Conservation (phyloP, 345 rosid species). For the Aquilaria yunnanensis region DNA sequence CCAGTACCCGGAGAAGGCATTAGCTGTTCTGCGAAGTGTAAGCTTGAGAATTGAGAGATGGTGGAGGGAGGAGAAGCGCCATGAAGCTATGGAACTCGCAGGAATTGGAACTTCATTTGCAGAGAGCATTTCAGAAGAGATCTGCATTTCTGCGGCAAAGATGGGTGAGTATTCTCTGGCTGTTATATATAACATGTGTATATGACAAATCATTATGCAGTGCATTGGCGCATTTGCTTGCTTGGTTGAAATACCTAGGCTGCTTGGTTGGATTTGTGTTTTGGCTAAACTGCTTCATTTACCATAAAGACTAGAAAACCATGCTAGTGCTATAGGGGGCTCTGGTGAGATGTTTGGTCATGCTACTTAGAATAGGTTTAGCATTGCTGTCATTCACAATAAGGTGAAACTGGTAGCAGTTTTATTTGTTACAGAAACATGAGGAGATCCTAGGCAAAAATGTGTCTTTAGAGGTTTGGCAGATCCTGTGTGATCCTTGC, state of each 20-base stretch:
- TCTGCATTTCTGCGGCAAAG: constrained; percentile 94
- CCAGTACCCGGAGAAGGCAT: constrained; percentile 94
- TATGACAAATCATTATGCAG: not conserved
- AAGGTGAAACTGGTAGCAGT: too few species aligned
- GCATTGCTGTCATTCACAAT: too few species aligned
- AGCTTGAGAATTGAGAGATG: constrained; percentile 93
- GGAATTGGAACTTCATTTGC: constrained; percentile 64
- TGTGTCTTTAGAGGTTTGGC: too few species aligned
- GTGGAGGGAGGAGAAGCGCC: constrained; percentile 97
- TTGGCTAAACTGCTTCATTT: too few species aligned
- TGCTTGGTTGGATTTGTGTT: not conserved
- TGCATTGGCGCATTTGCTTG: not conserved
- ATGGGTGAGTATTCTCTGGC: constrained; percentile 60
- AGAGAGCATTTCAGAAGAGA: constrained; percentile 87
- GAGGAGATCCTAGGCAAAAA: too few species aligned
- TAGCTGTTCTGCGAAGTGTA: constrained; percentile 85
- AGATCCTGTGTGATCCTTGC: too few species aligned
- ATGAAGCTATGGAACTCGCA: constrained; percentile 72
- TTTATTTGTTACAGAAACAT: too few species aligned
- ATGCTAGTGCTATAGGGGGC: too few species aligned
- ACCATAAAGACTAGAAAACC: too few species aligned
- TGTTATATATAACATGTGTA: not conserved
- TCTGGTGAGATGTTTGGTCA: too few species aligned
- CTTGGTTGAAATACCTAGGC: too few species aligned
- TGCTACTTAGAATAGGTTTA: too few species aligned